A percentile compares a stretch with the other conserved stretches of the same genome.
These are phyloP conservation scores for Clarireedia paspali DNA, from an alignment of 2,329 filamentous ascomycete species.

Conservation along the genomic window DNA sequence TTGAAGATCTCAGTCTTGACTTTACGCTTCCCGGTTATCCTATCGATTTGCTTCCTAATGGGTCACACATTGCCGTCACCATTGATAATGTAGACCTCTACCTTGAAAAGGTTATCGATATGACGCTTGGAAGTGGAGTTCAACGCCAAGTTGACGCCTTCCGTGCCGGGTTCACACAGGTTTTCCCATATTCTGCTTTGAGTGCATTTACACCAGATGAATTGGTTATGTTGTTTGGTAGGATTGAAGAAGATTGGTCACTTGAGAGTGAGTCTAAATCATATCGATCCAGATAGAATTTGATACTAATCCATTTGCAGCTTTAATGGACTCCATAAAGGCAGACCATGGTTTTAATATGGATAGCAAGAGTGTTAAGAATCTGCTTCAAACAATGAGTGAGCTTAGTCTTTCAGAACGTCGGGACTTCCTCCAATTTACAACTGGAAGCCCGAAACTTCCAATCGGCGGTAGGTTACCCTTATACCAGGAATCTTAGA, in stretches of 20 bases:
- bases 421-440: slow-evolving; percentile 93
- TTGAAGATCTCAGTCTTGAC: slow-evolving; percentile 86
- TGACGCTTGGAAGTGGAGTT: slow-evolving; percentile 85
- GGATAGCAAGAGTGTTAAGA: slow-evolving; percentile 92
- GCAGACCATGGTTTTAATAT: slow-evolving; percentile 98
- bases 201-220: slow-evolving; percentile 93
- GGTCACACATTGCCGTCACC: slow-evolving; percentile 66
- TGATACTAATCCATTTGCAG: slow-evolving; percentile 36
- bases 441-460: slow-evolving; percentile 94
- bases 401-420: slow-evolving; percentile 67
- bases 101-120: slow-evolving; percentile 81
- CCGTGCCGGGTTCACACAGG: slow-evolving; percentile 82
- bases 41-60: slow-evolving; percentile 74
- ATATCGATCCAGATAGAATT: not conserved
- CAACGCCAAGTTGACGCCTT: slow-evolving; percentile 87
- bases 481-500: not conserved
- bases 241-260: slow-evolving; percentile 92
- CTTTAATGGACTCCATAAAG: slow-evolving; percentile 96
- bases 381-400: slow-evolving; percentile 91
- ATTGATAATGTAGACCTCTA: slow-evolving; percentile 90
- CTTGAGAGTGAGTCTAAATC: slow-evolving; percentile 70
- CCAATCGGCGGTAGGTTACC: slow-evolving; percentile 80
- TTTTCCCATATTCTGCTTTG: slow-evolving; percentile 90
- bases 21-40: slow-evolving; percentile 90
- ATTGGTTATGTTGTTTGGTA: slow-evolving; percentile 88